phyloP scores from a whole-genome alignment of 2,329 filamentous ascomycete species.

The Colletotrichum sp. region DNA sequence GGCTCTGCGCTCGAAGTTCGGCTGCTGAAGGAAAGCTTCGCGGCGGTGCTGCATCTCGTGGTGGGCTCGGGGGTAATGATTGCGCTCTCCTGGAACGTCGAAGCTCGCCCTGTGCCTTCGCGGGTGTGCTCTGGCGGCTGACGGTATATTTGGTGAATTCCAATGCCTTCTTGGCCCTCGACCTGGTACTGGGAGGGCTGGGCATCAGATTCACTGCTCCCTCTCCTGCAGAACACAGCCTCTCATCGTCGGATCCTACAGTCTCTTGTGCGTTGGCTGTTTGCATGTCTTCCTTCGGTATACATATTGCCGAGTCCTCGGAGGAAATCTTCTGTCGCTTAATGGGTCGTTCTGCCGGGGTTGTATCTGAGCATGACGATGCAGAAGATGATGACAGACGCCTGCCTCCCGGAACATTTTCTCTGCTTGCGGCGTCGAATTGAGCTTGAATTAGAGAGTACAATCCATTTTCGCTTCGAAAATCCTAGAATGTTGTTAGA shows the following conservation, averaged over 20 bases:
- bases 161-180: not conserved
- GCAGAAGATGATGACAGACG: not conserved
- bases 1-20: slow-evolving; percentile 2
- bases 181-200: not conserved
- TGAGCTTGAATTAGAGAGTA: slow-evolving; percentile 75
- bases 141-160: not conserved
- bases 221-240: not conserved
- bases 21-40: slow-evolving; percentile 3
- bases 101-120: not conserved
- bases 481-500: slow-evolving; percentile 56
- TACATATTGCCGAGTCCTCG: slow-evolving; percentile 21
- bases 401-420: not conserved
- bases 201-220: not conserved
- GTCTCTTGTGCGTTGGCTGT: not conserved
- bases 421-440: slow-evolving; percentile 57
- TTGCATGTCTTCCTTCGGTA: slow-evolving; percentile 1
- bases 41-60: not conserved
- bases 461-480: slow-evolving; percentile 73
- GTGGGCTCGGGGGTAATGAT: slow-evolving; percentile 3
- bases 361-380: slow-evolving; percentile 4
- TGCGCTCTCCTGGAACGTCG: not conserved
- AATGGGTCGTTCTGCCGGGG: slow-evolving; percentile 22
- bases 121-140: not conserved
- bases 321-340: slow-evolving; percentile 39
- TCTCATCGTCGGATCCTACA: not conserved